Evolutionary conservation across 805 yeast genomes (phyloP).

Genomic region (Barnettozyma siamensis): DNA sequence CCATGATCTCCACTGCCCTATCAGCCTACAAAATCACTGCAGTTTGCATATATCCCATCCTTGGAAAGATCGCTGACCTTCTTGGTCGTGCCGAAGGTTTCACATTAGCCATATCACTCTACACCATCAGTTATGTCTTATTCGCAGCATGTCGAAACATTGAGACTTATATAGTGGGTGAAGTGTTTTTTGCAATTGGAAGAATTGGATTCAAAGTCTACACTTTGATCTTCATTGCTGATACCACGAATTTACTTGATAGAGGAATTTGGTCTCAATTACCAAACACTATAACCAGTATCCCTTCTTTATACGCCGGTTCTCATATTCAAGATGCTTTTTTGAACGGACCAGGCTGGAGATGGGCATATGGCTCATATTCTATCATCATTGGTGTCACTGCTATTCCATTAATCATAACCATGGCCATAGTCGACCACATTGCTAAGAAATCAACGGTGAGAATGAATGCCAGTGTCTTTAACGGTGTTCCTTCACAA

Average conservation of each 20-base stretch:
- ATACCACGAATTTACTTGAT: slow-evolving; percentile 33
- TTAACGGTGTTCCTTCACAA: slow-evolving; percentile 17
- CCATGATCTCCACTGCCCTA: slow-evolving; percentile 32
- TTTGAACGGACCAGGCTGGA: slow-evolving; percentile 35
- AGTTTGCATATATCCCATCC: slow-evolving; percentile 32
- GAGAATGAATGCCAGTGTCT: slow-evolving; percentile 10
- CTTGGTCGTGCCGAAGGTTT: slow-evolving; percentile 36
- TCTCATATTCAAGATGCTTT: slow-evolving; percentile 25
- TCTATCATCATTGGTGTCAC: slow-evolving; percentile 31
- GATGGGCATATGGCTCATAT: slow-evolving; percentile 45
- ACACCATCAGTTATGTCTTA: slow-evolving; percentile 29
- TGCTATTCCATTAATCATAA: slow-evolving; percentile 17
- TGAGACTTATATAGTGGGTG: slow-evolving; percentile 29
- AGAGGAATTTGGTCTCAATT: slow-evolving; percentile 33
- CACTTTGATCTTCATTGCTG: slow-evolving; percentile 33
- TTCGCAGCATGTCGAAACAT: slow-evolving; percentile 31
- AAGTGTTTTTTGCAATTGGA: slow-evolving; percentile 34
- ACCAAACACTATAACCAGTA: slow-evolving; percentile 29
- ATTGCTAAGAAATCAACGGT: slow-evolving; percentile 12
- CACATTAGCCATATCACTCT: slow-evolving; percentile 26
- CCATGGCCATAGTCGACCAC: slow-evolving; percentile 23
- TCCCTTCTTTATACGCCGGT: slow-evolving; percentile 26
- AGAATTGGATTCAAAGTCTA: slow-evolving; percentile 31
- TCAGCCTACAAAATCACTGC: slow-evolving; percentile 34
- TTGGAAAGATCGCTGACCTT: slow-evolving; percentile 34